phyloP scores from a whole-genome alignment of 2,329 filamentous ascomycete genomes.

The Fusarium sp. region DNA sequence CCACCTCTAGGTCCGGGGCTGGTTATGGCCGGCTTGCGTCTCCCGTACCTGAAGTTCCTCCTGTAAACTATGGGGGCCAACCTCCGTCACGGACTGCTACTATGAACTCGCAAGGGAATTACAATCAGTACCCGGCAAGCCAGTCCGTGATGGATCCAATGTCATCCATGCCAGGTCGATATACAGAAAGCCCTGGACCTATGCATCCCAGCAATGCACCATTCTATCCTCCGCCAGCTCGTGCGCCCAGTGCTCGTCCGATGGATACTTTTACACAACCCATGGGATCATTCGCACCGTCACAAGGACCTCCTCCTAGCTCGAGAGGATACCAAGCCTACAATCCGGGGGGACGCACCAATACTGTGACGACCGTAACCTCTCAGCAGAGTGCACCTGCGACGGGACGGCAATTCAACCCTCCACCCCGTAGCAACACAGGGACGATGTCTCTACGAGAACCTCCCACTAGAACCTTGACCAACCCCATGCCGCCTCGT shows the following conservation, averaged over 20 bases:
- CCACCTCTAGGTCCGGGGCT: constrained; percentile 66
- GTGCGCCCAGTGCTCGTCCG: constrained; percentile 49
- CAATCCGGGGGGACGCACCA: constrained; percentile 48
- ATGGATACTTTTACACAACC: constrained; percentile 48
- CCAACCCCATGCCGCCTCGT: constrained; percentile 53
- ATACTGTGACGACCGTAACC: constrained; percentile 49
- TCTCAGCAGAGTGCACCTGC: constrained; percentile 39
- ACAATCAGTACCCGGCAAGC: constrained; percentile 37
- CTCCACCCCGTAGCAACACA: constrained; percentile 54
- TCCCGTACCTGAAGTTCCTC: constrained; percentile 52
- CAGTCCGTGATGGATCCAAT: constrained; percentile 22
- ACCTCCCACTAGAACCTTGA: constrained; percentile 59
- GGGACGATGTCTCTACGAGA: constrained; percentile 51
- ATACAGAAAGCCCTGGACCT: constrained; percentile 48
- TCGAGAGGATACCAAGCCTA: constrained; percentile 47
- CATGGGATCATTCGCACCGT: constrained; percentile 11
- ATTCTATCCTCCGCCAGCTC: constrained; percentile 49
- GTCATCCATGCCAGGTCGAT: constrained; percentile 30
- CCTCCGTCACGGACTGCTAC: constrained; percentile 52
- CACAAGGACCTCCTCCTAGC: constrained; percentile 8
- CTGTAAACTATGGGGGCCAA: constrained; percentile 37
- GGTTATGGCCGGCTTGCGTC: constrained; percentile 59
- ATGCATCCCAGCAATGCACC: constrained; percentile 46
- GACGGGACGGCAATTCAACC: constrained; percentile 41
- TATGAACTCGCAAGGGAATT: constrained; percentile 51